These are phyloP conservation scores for Anthracocystis walkeri DNA, from an alignment of 1,284 basidiomycete genomes.

Conservation along the genomic window DNA sequence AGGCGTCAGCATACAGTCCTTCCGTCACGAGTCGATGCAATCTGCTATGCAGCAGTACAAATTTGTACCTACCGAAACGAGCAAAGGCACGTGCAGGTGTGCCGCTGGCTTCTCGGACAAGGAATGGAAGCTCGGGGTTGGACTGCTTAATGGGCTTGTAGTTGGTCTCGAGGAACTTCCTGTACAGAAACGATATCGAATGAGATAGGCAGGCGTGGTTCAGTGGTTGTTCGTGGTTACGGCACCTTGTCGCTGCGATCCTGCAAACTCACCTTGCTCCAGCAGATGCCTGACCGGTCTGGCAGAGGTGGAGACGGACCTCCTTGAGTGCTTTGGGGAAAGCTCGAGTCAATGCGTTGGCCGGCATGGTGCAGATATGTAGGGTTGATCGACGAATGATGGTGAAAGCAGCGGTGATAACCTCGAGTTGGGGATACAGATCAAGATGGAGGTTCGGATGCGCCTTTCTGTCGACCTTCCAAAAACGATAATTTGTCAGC, in stretches of 20 bases:
- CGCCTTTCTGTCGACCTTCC: slow-evolving; percentile 4
- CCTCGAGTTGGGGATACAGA: background rate
- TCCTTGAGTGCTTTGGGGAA: slow-evolving; percentile 66
- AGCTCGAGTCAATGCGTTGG: slow-evolving; percentile 58
- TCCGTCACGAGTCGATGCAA: background rate
- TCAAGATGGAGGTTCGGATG: slow-evolving; percentile 3
- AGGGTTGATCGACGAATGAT: slow-evolving; percentile 8
- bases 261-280: slow-evolving; percentile 64
- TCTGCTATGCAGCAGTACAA: background rate
- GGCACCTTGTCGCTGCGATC: background rate
- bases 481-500: slow-evolving; percentile 28
- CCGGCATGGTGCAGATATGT: slow-evolving; percentile 49
- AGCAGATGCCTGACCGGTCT: slow-evolving; percentile 62
- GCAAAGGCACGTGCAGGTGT: slow-evolving; percentile 66
- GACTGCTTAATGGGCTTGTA: slow-evolving; percentile 66
- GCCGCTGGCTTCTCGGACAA: slow-evolving; percentile 65
- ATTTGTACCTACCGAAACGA: slow-evolving; percentile 63
- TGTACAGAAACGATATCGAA: slow-evolving; percentile 11
- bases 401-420: background rate
- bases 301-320: slow-evolving; percentile 67
- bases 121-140: slow-evolving; percentile 67
- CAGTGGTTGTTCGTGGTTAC: slow-evolving; percentile 7
- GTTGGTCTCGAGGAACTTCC: slow-evolving; percentile 65
- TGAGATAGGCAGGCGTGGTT: background rate
- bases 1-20: background rate